A percentile compares a stretch with the other conserved stretches of the same genome.
Conservation (phyloP, 1,284 basidiomycete species). For the Grifola frondosa region DNA sequence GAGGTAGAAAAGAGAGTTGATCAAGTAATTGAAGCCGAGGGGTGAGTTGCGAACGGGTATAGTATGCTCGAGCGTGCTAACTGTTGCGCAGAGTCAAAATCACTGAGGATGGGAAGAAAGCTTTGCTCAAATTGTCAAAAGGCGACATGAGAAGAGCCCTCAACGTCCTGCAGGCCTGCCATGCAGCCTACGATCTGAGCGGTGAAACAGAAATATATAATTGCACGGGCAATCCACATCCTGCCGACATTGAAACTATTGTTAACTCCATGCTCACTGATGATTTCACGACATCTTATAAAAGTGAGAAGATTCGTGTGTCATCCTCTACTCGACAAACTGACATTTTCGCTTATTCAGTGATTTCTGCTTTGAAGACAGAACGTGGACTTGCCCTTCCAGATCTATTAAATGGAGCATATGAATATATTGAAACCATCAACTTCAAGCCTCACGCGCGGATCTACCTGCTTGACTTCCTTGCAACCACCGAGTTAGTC, state of each 20-base stretch:
- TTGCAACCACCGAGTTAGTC: conserved; percentile 87
- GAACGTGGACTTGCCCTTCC: conserved; percentile 94
- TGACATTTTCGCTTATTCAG: conserved; percentile 40
- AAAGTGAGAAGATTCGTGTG: conserved; percentile 52
- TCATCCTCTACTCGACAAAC: background rate
- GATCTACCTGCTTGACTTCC: conserved; percentile 88
- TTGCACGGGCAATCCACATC: conserved; percentile 96
- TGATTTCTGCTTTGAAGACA: conserved; percentile 84
- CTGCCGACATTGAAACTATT: conserved; percentile 89
- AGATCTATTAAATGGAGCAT: conserved; percentile 92
- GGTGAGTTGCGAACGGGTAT: conserved; percentile 48
- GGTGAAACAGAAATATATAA: conserved; percentile 94
- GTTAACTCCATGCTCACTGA: conserved; percentile 96
- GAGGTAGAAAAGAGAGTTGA: conserved; percentile 87
- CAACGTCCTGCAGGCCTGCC: conserved; percentile 96
- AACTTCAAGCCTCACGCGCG: conserved; percentile 86
- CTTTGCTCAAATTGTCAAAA: conserved; percentile 88
- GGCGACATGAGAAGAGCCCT: conserved; percentile 98
- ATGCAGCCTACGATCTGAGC: conserved; percentile 89
- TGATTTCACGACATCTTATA: conserved; percentile 92
- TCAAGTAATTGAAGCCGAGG: conserved; percentile 82
- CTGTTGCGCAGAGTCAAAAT: conserved; percentile 70
- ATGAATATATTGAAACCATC: conserved; percentile 86
- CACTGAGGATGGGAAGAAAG: conserved; percentile 84
- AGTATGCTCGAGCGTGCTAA: background rate